These are phyloP conservation scores for Leishmania amazonensis DNA, from an alignment of 208 protist genomes.

Conservation along the genomic window DNA sequence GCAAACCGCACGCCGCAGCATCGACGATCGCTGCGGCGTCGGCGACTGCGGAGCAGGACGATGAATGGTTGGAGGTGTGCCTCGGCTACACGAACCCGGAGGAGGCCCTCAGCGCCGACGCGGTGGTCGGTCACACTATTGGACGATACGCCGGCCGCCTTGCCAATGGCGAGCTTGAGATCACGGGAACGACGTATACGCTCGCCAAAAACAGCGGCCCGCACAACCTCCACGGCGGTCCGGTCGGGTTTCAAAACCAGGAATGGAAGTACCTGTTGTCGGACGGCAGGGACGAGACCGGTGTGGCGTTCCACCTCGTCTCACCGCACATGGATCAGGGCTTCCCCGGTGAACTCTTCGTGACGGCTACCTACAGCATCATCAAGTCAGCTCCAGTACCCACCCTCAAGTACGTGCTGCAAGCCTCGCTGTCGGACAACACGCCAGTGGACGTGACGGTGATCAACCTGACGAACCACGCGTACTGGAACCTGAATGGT, in stretches of 20 bases:
- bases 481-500: constrained; percentile 87
- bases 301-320: constrained; percentile 71
- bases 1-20: constrained; percentile 30
- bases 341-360: constrained; percentile 77
- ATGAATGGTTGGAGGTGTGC: constrained; percentile 57
- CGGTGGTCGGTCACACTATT: constrained; percentile 32
- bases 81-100: constrained; percentile 49
- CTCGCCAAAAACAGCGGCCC: constrained; percentile 59
- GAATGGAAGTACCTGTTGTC: constrained; percentile 81
- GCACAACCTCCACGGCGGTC: constrained; percentile 80
- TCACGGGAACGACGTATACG: constrained; percentile 54
- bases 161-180: constrained; percentile 49
- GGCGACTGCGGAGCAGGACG: constrained; percentile 8
- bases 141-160: constrained; percentile 79
- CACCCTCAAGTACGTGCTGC: constrained; percentile 58
- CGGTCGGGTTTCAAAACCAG: constrained; percentile 51
- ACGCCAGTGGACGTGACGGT: constrained; percentile 70
- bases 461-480: constrained; percentile 78
- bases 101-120: constrained; percentile 30
- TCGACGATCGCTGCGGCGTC: neutral
- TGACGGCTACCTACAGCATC: constrained; percentile 77
- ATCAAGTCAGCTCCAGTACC: constrained; percentile 31
- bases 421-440: constrained; percentile 52
- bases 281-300: constrained; percentile 68
- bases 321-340: constrained; percentile 81